phyloP scores from a whole-genome alignment of 2,329 filamentous ascomycete species.

The Eutypella sp. region DNA sequence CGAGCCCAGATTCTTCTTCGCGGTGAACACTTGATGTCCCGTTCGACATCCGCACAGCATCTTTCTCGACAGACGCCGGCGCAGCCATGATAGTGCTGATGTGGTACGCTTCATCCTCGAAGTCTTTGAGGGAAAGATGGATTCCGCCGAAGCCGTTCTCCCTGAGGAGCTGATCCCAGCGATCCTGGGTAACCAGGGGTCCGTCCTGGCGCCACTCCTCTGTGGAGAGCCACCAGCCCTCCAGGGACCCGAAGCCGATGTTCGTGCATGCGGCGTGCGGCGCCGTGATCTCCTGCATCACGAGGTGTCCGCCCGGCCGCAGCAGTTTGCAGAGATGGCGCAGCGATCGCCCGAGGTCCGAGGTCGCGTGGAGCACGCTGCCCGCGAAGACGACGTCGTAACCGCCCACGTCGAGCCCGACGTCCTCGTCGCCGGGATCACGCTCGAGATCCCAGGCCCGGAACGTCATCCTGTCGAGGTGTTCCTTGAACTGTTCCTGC shows the following conservation, averaged over 20 bases:
- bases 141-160: not conserved
- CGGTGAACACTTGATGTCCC: not conserved
- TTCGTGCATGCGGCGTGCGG: not conserved
- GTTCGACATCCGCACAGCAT: not conserved
- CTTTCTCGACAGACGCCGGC: not conserved
- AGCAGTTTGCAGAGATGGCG: not conserved
- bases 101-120: not conserved
- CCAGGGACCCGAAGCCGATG: not conserved
- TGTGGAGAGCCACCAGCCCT: constrained; percentile 1
- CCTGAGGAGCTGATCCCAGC: not conserved
- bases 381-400: too few species aligned
- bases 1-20: not conserved
- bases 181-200: not conserved
- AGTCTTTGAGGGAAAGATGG: not conserved
- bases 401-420: too few species aligned
- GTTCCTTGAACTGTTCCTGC: too few species aligned
- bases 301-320: constrained; percentile 3
- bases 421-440: too few species aligned
- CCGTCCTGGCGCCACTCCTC: not conserved
- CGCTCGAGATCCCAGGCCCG: too few species aligned
- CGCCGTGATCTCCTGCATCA: not conserved
- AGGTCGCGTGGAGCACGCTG: too few species aligned
- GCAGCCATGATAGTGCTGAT: not conserved
- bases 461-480: too few species aligned
- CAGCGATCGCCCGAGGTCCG: too few species aligned